A percentile compares a stretch with the other conserved stretches of the same genome.
Conservation (phyloP, 1,139 yeast species). For the Yamadazyma blattariae region DNA sequence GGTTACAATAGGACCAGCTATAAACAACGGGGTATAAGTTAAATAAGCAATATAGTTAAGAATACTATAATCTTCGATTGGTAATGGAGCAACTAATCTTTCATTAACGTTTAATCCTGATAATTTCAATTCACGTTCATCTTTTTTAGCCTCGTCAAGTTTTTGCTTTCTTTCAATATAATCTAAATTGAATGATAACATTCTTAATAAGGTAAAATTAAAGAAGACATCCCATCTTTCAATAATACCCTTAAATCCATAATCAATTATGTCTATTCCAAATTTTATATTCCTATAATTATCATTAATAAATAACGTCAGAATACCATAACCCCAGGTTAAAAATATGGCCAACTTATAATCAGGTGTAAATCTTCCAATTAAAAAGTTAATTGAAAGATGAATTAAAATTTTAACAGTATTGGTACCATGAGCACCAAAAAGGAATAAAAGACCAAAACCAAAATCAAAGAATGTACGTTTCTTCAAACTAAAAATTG, state of each 20-base stretch:
- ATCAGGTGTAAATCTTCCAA: constrained; percentile 44
- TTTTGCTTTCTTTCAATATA: constrained; percentile 46
- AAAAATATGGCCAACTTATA: constrained; percentile 27
- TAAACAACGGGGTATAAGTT: constrained; percentile 82
- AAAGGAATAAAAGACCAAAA: constrained; percentile 69
- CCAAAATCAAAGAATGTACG: constrained; percentile 64
- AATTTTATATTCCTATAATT: constrained; percentile 53
- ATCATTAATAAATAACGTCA: constrained; percentile 76
- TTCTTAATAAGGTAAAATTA: constrained; percentile 81
- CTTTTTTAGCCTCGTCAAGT: constrained; percentile 12
- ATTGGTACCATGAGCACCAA: constrained; percentile 79
- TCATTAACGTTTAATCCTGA: constrained; percentile 54
- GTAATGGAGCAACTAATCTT: constrained; percentile 65
- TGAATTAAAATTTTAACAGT: constrained; percentile 59
- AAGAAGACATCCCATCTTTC: constrained; percentile 94
- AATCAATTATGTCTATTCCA: constrained; percentile 53
- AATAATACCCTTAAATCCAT: constrained; percentile 67
- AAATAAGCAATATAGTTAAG: constrained; percentile 72
- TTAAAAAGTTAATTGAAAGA: constrained; percentile 48
- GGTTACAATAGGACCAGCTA: constrained; percentile 93
- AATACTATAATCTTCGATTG: constrained; percentile 55
- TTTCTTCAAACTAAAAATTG: constrained; percentile 18
- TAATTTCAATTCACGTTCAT: constrained; percentile 11
- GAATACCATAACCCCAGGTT: constrained; percentile 79
- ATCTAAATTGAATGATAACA: constrained; percentile 82